Base-by-base conservation (phyloP, 1,284 basidiomycete genomes). In the Sporisorium reilianum region DNA sequence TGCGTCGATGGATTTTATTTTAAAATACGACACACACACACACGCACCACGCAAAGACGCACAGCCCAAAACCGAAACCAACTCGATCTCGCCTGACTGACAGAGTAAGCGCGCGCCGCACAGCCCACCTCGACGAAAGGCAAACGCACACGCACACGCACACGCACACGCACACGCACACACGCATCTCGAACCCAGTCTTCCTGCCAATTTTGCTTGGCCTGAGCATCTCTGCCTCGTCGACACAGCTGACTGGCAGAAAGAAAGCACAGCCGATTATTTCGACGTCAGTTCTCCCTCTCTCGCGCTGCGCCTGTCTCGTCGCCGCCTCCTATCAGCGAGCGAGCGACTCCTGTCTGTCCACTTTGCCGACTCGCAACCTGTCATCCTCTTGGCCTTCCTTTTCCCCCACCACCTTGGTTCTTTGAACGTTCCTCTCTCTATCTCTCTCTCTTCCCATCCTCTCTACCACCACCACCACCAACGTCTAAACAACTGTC, bases 61-160 rank as follows among this genome's bases (percentile, higher is more conserved):
- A 64, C 63, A 65, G 61, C 61, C 61, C 61, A 23, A 53, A 30
- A 44, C n/a, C n/a, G n/a, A n/a, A n/a, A n/a, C n/a, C n/a, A n/a
- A n/a, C 5, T 5, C 28, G 28, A 30, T 30, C 28, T 30, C 28
- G 46, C n/a, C 11, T 12, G 46, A 30, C 5, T n/a, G 26, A 23
- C 32, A 42, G 42, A 44, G 23, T 25, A 25, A 44, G 50, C 50
- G 26, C 34, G 12, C 18, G 25, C 50, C 50, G 50, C 50, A 52
- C 50, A 52, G 50, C 50, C 22, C 50, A 50, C 12, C 25, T 45
- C 3, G 10, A 20, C n/a, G n/a, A n/a, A n/a, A n/a, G n/a, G n/a
- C n/a, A n/a, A n/a, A n/a, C n/a, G n/a, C n/a, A n/a, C n/a, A n/a
- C n/a, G n/a, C n/a, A n/a, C n/a, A n/a, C n/a, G n/a, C n/a, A n/a